phyloP scores from a whole-genome alignment of 495 filamentous ascomycete genomes.

The Corynascus novoguineensis region DNA sequence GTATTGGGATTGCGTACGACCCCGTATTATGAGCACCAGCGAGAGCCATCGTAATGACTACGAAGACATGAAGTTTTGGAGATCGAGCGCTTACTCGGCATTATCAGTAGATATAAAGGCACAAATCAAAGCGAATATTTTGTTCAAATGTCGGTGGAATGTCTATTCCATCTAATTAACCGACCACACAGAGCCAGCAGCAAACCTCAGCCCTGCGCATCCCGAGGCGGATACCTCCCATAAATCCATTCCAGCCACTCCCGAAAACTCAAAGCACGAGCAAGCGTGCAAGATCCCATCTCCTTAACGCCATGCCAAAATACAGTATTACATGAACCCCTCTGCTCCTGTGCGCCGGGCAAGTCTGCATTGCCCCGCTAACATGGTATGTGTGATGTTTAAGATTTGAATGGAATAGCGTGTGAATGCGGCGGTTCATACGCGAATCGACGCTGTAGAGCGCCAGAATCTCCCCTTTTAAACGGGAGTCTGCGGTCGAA shows the following conservation, averaged over 20 bases:
- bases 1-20: too few relatives aligned
- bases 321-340: neutral
- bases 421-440: neutral
- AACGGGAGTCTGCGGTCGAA: neutral
- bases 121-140: neutral
- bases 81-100: too few relatives aligned
- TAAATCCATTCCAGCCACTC: neutral
- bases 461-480: neutral
- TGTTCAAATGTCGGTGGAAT: neutral
- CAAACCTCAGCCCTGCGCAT: neutral
- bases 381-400: neutral
- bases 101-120: neutral
- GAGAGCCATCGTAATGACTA: too few relatives aligned
- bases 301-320: constrained; percentile 5
- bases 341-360: neutral
- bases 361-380: neutral
- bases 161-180: neutral
- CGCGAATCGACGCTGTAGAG: neutral
- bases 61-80: too few relatives aligned
- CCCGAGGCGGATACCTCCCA: neutral
- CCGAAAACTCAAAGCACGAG: neutral
- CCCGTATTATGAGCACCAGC: too few relatives aligned
- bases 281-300: neutral
- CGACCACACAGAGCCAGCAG: neutral
- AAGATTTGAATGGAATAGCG: neutral